Percentiles rank a stretch among this genome's conserved stretches.
Conservation (phyloP, 2,329 filamentous ascomycete genomes). For the Penicillium sp. region DNA sequence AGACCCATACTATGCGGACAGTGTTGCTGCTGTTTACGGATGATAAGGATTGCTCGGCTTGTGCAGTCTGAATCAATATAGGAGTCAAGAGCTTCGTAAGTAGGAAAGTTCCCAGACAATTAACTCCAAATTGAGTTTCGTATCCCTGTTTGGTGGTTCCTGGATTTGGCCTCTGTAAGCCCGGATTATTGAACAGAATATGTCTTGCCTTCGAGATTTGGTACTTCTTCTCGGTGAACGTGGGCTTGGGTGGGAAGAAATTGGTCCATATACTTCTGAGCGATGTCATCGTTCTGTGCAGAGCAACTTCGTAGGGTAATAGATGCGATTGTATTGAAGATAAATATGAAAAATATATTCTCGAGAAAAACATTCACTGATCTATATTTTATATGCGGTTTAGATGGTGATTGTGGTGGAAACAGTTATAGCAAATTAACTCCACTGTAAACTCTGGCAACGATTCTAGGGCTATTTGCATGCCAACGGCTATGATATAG, state of each 20-base stretch:
- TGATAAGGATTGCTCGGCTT: constrained; percentile 17
- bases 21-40: constrained; percentile 13
- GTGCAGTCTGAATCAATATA: constrained; percentile 29
- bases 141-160: constrained; percentile 31
- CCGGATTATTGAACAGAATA: constrained; percentile 37
- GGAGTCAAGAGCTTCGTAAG: constrained; percentile 38
- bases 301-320: too few species aligned
- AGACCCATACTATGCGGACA: constrained; percentile 32
- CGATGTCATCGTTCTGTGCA: not conserved
- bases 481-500: not conserved
- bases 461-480: too few species aligned
- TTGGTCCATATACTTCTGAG: constrained; percentile 7
- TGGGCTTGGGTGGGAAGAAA: constrained; percentile 17
- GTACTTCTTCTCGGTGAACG: constrained; percentile 19
- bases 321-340: too few species aligned
- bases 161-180: constrained; percentile 33
- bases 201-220: constrained; percentile 23
- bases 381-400: not conserved
- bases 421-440: not conserved
- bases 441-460: not conserved
- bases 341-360: too few species aligned
- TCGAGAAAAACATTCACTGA: not conserved
- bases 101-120: constrained; percentile 34
- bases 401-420: not conserved
- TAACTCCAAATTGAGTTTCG: constrained; percentile 37